phyloP scores from a whole-genome alignment of 78 protist genomes.

The Emiliania huxleyi region DNA sequence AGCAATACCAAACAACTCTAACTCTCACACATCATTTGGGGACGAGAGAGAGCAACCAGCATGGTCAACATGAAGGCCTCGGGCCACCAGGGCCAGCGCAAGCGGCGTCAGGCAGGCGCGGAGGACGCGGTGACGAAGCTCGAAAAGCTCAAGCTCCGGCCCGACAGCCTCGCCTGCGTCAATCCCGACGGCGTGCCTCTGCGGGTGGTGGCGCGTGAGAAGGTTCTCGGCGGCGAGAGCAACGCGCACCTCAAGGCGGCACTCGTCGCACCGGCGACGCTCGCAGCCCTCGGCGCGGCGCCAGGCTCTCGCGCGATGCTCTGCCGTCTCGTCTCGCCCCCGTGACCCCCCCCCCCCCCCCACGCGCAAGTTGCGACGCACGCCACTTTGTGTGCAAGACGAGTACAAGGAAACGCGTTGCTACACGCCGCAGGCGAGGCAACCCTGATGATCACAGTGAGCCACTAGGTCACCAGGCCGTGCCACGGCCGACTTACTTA shows the following conservation, averaged over 20 bases:
- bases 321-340: too few relatives aligned
- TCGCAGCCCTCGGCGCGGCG: neutral
- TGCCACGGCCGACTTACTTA: too few relatives aligned
- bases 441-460: too few relatives aligned
- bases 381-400: too few relatives aligned
- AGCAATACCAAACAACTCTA: too few relatives aligned
- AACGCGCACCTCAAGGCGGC: neutral
- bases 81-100: neutral
- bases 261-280: neutral
- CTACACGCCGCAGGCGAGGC: too few relatives aligned
- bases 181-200: neutral
- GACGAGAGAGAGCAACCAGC: too few relatives aligned
- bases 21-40: too few relatives aligned
- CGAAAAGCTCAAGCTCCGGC: neutral
- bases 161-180: neutral
- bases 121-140: neutral
- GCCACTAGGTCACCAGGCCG: too few relatives aligned
- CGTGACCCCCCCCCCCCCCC: too few relatives aligned
- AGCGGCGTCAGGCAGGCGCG: neutral
- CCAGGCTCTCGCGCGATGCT: neutral
- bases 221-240: neutral
- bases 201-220: neutral
- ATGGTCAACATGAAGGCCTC: constrained; percentile 12
- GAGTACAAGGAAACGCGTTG: too few relatives aligned
- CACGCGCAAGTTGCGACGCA: too few relatives aligned